phyloP scores from a whole-genome alignment of 345 rosid genomes.

The Schrenkiella parvula region DNA sequence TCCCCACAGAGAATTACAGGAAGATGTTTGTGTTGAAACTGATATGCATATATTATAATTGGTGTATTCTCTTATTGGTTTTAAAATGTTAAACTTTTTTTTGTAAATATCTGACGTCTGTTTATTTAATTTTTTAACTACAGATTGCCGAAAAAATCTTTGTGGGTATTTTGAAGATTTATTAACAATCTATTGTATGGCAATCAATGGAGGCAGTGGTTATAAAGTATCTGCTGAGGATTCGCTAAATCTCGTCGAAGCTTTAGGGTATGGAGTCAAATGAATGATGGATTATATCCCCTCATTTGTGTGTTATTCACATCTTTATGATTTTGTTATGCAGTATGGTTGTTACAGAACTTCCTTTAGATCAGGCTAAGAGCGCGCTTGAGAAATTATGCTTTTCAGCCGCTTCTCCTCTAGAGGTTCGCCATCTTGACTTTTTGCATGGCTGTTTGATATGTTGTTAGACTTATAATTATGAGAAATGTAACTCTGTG shows the following conservation, averaged over 20 bases:
- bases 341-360: conserved; percentile 95
- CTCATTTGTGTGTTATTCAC: conserved; percentile 21
- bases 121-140: conserved; percentile 24
- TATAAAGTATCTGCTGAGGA: conserved; percentile 91
- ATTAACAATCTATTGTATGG: conserved; percentile 70
- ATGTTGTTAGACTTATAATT: not conserved
- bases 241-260: conserved; percentile 88
- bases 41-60: conserved; percentile 3
- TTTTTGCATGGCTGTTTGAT: conserved; percentile 6
- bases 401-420: conserved; percentile 74
- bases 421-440: conserved; percentile 56
- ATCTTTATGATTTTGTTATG: conserved; percentile 30
- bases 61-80: not conserved
- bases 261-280: conserved; percentile 59
- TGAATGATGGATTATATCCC: conserved; percentile 7
- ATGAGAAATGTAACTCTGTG: not conserved
- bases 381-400: conserved; percentile 80
- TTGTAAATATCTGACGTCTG: conserved; percentile 1
- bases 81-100: not conserved
- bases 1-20: not conserved
- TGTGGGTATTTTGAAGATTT: conserved; percentile 78
- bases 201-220: conserved; percentile 75
- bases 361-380: conserved; percentile 84
- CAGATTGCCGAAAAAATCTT: conserved; percentile 91
- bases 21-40: conserved; percentile 7